These are phyloP conservation scores for Vaccinium macrocarpon DNA, from an alignment of 148 eudicot genomes.

Conservation along the genomic window DNA sequence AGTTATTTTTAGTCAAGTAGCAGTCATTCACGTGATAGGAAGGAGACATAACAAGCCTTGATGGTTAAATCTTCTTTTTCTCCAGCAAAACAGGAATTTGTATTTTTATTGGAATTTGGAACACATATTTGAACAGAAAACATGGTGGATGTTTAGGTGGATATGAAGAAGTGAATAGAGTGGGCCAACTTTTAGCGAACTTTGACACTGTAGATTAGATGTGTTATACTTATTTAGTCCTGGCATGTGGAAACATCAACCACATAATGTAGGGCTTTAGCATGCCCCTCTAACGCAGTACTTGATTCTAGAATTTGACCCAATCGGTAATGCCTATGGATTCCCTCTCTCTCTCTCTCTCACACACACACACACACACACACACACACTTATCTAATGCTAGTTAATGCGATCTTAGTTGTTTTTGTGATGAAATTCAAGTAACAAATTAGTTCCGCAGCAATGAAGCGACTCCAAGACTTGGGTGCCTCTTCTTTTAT, in stretches of 20 bases:
- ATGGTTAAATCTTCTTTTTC: neutral
- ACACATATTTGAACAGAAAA: neutral
- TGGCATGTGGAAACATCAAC: neutral
- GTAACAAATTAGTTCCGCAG: conserved; percentile 36
- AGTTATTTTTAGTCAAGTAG: no score
- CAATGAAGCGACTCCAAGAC: conserved; percentile 83
- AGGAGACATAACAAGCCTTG: neutral
- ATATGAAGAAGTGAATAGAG: neutral
- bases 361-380: conserved; percentile 3
- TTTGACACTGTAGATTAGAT: neutral
- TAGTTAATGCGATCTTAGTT: neutral
- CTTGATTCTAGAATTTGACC: no score
- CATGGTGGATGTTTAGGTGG: neutral
- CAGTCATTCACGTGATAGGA: no score
- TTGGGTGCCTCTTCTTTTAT: conserved; percentile 80
- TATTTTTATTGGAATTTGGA: neutral
- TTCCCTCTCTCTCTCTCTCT: neutral
- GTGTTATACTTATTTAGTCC: neutral
- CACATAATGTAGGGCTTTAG: neutral
- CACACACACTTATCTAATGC: neutral
- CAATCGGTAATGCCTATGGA: no score
- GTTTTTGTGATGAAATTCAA: conserved; percentile 13
- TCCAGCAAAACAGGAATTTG: neutral
- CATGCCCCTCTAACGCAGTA: neutral
- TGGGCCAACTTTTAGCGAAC: neutral